Evolutionary conservation across 1,284 basidiomycete genomes (phyloP).

Genomic region (Naganishia sp.): DNA sequence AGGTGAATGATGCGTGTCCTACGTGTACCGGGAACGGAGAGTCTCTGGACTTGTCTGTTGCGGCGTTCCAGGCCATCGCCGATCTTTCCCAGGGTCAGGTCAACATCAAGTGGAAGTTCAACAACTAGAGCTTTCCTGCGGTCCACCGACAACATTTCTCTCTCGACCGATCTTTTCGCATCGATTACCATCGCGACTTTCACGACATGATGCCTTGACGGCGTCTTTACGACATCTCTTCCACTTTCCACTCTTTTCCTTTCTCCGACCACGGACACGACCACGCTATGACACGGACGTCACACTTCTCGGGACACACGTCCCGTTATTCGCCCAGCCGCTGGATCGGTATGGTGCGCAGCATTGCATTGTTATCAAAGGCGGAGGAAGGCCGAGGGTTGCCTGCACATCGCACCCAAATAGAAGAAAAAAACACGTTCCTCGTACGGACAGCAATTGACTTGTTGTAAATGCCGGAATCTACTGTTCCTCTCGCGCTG

Average conservation of each 20-base stretch:
- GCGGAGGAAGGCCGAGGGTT: not conserved
- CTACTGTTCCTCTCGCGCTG: not conserved
- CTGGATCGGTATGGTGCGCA: no score
- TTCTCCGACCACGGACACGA: not conserved
- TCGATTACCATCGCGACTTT: not conserved
- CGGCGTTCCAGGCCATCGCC: conserved; percentile 68
- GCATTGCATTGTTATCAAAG: not conserved
- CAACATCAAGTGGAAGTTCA: conserved; percentile 60
- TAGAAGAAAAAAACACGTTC: not conserved
- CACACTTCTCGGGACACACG: not conserved
- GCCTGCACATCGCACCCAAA: not conserved
- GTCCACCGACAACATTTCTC: not conserved
- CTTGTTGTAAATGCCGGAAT: conserved; percentile 15
- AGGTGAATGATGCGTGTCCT: conserved; percentile 78
- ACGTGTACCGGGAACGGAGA: conserved; percentile 61
- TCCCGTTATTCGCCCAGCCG: not conserved
- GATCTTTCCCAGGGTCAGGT: conserved; percentile 62
- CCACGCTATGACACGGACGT: conserved; percentile 3
- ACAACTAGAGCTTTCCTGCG: conserved; percentile 42
- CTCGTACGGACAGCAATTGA: conserved; percentile 19
- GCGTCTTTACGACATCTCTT: conserved; percentile 1
- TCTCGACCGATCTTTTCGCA: not conserved
- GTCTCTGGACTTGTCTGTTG: conserved; percentile 76
- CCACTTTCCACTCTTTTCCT: not conserved
- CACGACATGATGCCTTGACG: conserved; percentile 15